Evolutionary conservation across 2,329 filamentous ascomycete species (phyloP), one percentile per base, ranked within the genome.

Genomic region (Diaporthe sp.): DNA sequence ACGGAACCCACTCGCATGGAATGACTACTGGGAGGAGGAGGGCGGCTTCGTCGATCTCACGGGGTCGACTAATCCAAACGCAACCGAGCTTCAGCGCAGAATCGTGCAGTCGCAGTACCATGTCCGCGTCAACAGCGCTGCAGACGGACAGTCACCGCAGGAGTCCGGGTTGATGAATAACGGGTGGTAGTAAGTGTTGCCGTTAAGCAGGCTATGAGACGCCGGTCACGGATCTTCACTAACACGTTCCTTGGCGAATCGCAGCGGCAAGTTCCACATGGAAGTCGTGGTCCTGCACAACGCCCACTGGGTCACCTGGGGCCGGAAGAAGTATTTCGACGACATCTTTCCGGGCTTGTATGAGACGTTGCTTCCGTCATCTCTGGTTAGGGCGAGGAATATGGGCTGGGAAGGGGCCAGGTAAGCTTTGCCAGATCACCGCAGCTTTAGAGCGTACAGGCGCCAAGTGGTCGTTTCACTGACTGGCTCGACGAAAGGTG

Each of bases 151-250:
- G 22, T 82, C 84, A 0, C 85, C 86, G 0, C 86, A 87, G 76
- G 86, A 87, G 79, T 86, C 84, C 25, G 86, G 86, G 0, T 76
- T 87, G 1, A 84, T 87, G 79, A 87, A 87, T 51, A 87, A 87
- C 51, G 86, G 86, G 2, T 87, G 86, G 85, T 86, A 87, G 57
- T 72, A 34, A 61, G 70, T 72, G 25, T 22, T 34, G 2, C 70
- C 13, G 2, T 17, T 10, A 10, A 19, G 12, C 7, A 31, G 5
- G 2, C 25, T 6, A 0, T 34, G n/a, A 39, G 7, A 19, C 13
- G 1, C 15, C 2, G 6, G 13, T 4, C 46, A 17, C 22, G 31
- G 7, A 68, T 22, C 1, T 15, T 9, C 15, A 39, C 49, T 70
- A 6, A 70, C 34, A 28, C 15, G 34, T 55, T 37, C 15, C 34